These are phyloP conservation scores for Boletus patriciae DNA, from an alignment of 768 basidiomycete genomes.

Conservation along the genomic window DNA sequence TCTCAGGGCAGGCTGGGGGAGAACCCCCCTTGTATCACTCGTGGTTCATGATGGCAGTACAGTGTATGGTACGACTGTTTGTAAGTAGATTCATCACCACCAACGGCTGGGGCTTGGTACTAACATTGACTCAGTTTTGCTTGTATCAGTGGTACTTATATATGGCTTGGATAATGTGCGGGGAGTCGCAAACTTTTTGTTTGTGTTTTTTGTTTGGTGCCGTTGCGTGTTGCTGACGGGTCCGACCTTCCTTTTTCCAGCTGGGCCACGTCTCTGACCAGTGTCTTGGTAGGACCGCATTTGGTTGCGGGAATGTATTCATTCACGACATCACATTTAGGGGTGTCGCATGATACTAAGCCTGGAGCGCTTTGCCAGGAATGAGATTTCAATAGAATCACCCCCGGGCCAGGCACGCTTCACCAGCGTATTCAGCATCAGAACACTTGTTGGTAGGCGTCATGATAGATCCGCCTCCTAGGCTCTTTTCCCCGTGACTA, in stretches of 20 bases:
- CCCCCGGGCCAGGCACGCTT: neutral
- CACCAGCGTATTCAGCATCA: constrained; percentile 11
- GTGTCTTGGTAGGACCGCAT: constrained; percentile 10
- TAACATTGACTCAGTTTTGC: constrained; percentile 1
- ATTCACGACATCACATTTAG: constrained; percentile 3
- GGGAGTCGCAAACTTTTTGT: constrained; percentile 2
- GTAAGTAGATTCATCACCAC: constrained; percentile 10
- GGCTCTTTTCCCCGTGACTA: too few relatives aligned
- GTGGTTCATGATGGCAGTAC: constrained; percentile 18
- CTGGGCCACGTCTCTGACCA: constrained; percentile 15
- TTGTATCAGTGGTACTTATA: neutral
- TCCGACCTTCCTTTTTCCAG: neutral
- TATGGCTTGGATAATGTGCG: neutral
- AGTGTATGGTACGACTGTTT: constrained; percentile 2
- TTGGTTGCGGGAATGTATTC: neutral
- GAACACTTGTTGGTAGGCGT: neutral
- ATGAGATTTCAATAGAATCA: neutral
- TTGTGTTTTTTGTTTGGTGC: neutral
- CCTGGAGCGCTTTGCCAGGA: constrained; percentile 18
- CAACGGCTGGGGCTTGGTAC: neutral
- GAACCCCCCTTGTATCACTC: constrained; percentile 21
- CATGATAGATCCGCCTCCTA: too few relatives aligned
- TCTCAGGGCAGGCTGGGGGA: constrained; percentile 16
- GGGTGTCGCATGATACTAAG: constrained; percentile 23
- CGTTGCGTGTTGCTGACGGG: constrained; percentile 1